Percentiles rank a stretch among this genome's conserved stretches.
Conservation (phyloP, 345 rosid genomes). For the Ceriops decandra region DNA sequence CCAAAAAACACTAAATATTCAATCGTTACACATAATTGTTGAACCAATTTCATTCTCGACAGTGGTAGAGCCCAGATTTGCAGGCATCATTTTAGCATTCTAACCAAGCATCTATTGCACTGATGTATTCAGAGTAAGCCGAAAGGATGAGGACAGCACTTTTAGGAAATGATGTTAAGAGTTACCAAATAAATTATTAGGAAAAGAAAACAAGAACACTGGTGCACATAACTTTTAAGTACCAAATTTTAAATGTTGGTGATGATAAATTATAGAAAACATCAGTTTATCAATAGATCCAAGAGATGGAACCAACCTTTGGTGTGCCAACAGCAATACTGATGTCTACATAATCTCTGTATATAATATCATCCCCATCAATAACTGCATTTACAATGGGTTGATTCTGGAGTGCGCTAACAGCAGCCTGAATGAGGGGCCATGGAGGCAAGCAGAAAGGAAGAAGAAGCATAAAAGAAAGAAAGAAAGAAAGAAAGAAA, state of each 20-base stretch:
- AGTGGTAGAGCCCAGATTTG: too few relatives aligned
- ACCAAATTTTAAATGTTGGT: background rate
- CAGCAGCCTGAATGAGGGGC: constrained; percentile 62
- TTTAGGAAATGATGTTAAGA: background rate
- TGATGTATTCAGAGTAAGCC: background rate
- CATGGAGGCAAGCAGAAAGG: constrained; percentile 1
- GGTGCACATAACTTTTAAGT: background rate
- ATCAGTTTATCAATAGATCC: background rate
- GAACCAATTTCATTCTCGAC: too few relatives aligned
- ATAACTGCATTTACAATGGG: constrained; percentile 93
- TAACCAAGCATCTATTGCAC: background rate
- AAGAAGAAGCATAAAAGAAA: background rate
- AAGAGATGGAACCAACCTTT: constrained; percentile 49
- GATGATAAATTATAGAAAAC: background rate
- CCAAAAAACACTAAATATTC: too few relatives aligned
- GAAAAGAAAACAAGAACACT: too few relatives aligned
- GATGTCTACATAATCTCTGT: constrained; percentile 87
- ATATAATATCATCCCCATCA: constrained; percentile 90
- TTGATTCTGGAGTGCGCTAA: constrained; percentile 80
- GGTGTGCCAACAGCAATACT: constrained; percentile 94
- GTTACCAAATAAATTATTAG: background rate
- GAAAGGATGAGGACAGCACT: too few relatives aligned
- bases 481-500: background rate
- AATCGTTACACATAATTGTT: too few relatives aligned
- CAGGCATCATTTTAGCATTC: background rate